Evolutionary conservation across 768 basidiomycete species (phyloP).

Genomic region (Lactifluus hygrophoroides): DNA sequence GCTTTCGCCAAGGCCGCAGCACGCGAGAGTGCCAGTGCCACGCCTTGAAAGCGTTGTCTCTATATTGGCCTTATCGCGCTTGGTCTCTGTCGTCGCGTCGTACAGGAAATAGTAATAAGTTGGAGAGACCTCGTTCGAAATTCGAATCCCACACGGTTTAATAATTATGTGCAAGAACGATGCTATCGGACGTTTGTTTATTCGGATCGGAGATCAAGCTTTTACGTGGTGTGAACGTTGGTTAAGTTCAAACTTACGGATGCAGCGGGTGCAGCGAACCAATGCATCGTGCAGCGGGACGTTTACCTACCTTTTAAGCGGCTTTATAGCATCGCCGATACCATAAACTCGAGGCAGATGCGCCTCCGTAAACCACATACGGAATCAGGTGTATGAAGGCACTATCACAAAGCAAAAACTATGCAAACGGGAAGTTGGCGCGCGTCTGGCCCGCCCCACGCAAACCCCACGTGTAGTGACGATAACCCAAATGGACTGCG

Average conservation of each 20-base stretch:
- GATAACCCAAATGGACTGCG: constrained; percentile 9
- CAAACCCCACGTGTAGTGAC: constrained; percentile 13
- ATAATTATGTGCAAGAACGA: neutral
- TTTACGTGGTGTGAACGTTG: constrained; percentile 15
- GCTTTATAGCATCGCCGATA: constrained; percentile 5
- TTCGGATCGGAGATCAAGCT: constrained; percentile 5
- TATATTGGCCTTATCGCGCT: neutral
- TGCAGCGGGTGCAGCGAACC: neutral
- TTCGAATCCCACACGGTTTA: neutral
- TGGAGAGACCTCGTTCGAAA: neutral
- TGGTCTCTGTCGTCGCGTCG: neutral
- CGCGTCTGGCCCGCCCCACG: constrained; percentile 4
- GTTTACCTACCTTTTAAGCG: neutral
- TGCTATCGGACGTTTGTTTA: neutral
- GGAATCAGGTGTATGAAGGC: neutral
- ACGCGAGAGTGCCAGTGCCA: neutral
- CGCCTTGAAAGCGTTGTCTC: neutral
- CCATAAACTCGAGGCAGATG: constrained; percentile 2
- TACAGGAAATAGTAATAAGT: neutral
- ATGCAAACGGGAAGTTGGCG: neutral
- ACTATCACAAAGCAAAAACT: neutral
- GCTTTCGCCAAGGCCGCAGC: neutral
- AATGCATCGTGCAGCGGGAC: constrained; percentile 6
- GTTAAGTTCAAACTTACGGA: neutral
- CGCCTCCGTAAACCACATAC: neutral